Base-by-base conservation (phyloP, 805 yeast genomes). In the Pichia pseudocactophila region DNA sequence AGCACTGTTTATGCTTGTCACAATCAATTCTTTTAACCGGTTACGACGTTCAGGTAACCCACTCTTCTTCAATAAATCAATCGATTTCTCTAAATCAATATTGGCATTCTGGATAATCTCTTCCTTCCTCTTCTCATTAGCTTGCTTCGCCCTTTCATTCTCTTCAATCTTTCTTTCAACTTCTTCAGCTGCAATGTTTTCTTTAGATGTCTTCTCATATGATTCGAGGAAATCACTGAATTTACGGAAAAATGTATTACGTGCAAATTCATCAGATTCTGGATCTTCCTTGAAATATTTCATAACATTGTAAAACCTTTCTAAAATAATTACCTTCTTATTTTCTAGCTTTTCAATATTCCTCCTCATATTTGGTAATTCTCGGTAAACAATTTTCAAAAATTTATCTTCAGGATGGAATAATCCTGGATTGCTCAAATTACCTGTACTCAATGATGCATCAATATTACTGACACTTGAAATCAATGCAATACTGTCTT, bases 211-310 rank as follows among this genome's bases (percentile, higher is more conserved):
- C 54, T 74, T 80, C 57, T 82, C 78, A 63, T 82, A 94, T 54
- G 86, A 94, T 31, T 66, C 66, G 2, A 85, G 74, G 59, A 92
- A 92, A 40, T 77, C 74, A n/a, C 82, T 72, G 62, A 92, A 83
- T 58, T 86, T 85, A 47, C 67, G 70, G 57, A 90, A 86, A 53
- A 92, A 90, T 0, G 78, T 64, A 46, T 76, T 74, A 41, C 81
- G 73, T 15, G 89, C 74, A 50, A 70, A 68, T 31, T 73, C 66
- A 59, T 90, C 97, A 17, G 56, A 51, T 8, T 59, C 63, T 1
- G 83, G 71, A 58, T 86, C 94, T 62, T 92, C 98, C n/a, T 97
- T 97, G 57, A 85, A 92, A 52, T 74, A 78, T 48, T 71, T 71
- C 94, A 92, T 82, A 48, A 88, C 66, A 28, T 72, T 69, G 41